Base-by-base conservation (phyloP, 1,284 basidiomycete species). In the Pisolithus thermaeus region DNA sequence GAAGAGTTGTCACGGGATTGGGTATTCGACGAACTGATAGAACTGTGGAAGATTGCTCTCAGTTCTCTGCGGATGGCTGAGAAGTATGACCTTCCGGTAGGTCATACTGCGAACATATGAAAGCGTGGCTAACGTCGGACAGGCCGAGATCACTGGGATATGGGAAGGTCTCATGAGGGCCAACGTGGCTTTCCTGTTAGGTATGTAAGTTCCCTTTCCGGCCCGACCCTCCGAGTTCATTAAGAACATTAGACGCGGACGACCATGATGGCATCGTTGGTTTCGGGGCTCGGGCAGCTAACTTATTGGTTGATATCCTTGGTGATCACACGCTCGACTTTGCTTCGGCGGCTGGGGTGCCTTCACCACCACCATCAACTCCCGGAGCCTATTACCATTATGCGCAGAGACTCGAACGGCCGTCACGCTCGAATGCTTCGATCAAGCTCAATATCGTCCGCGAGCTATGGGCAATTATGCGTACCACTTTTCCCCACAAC, bases 1-100 rank as follows among this genome's bases (percentile, higher is more conserved):
- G 77, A 81, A 16, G 84, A 88, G 59, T 62, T 87, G 32, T 64
- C 72, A n/a, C 67, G 67, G 50, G 67, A 72, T 7, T 79, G 76
- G 70, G 72, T 84, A 14, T 80, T 83, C 61, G 65, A 75, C 3
- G 73, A 73, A 4, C 55, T 87, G 37, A 62, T 84, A 35, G 69
- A 71, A 9, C 64, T 81, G 3, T 89, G 84, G 86, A 77, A 68
- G 55, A 73, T 71, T 36, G 74, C 73, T 3, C 55, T 83, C 27
- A 63, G 64, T 25, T 70, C 64, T 56, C 60, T 81, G 41, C 69
- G 73, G 56, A 66, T 79, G 51, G 58, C 64, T 50, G 68, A 69
- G 42, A 66, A 71, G 11, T 61, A 53, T 8, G 58, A 63, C 25
- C 60, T 74, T 4, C 74, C 77, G 16, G 78, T 81, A 53, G 56